Evolutionary conservation across 441 rosid genomes (phyloP).

Genomic region (Adansonia grandidieri): DNA sequence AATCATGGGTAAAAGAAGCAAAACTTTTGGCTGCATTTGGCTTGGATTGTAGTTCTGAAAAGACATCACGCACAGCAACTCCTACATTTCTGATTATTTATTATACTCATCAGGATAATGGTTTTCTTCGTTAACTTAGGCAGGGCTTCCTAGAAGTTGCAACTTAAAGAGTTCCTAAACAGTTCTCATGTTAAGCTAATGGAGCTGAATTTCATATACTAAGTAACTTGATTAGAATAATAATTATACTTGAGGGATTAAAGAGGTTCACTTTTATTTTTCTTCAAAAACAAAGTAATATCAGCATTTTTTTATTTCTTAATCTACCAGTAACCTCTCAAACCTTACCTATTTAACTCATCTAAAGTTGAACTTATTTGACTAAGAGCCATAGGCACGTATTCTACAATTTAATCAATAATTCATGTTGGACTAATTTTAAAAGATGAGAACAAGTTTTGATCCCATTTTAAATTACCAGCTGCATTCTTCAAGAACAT

Average conservation of each 20-base stretch:
- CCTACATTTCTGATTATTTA: conserved; percentile 19
- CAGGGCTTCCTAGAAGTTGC: not conserved
- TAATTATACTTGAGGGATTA: not conserved
- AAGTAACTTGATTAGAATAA: not conserved
- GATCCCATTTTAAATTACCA: not conserved
- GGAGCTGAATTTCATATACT: not conserved
- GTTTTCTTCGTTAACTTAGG: not conserved
- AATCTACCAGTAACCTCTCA: not conserved
- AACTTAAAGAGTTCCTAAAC: not conserved
- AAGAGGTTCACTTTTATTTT: not conserved
- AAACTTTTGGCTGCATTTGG: conserved; percentile 32
- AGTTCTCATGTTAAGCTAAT: not conserved
- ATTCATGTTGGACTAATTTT: not conserved
- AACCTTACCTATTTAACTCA: not conserved
- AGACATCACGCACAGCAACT: conserved; percentile 2
- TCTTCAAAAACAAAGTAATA: not conserved
- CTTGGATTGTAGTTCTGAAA: conserved; percentile 25
- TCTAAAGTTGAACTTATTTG: not conserved
- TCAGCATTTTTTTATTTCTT: not conserved
- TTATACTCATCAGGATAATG: not conserved
- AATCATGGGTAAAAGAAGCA: conserved; percentile 27
- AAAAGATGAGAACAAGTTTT: not conserved
- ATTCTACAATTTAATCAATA: not conserved
- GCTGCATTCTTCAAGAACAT: not conserved
- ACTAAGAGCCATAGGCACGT: not conserved